Conservation (phyloP, 148 eudicot species). For the Rhododendron henanense region DNA sequence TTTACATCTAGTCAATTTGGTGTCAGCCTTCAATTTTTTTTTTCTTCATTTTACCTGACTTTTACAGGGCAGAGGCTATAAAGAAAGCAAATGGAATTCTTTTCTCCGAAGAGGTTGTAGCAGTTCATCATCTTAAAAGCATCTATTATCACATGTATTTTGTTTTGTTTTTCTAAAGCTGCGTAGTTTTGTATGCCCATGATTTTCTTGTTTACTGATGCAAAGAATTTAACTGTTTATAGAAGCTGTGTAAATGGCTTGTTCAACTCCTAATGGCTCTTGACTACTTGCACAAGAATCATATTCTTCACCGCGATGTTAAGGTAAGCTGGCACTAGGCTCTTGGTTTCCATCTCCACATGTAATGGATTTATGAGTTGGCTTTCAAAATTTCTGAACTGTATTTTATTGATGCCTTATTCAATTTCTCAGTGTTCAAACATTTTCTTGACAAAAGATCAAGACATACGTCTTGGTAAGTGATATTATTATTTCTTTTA, state of each 20-base stretch:
- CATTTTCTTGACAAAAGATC: conserved; percentile 86
- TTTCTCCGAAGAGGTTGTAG: conserved; percentile 86
- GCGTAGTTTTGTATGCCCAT: neutral
- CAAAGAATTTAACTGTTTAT: conserved; percentile 19
- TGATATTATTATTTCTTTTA: conserved; percentile 4
- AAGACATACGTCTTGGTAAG: conserved; percentile 90
- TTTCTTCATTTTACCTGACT: neutral
- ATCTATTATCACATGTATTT: neutral
- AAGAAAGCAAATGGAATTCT: conserved; percentile 71
- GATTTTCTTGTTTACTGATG: conserved; percentile 4
- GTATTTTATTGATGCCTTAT: conserved; percentile 7
- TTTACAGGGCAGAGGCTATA: conserved; percentile 77
- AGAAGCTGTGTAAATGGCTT: conserved; percentile 96
- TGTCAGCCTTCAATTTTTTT: neutral
- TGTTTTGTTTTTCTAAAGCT: neutral
- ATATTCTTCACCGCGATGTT: conserved; percentile 97
- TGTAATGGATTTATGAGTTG: neutral
- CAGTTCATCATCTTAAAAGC: neutral
- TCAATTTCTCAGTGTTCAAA: conserved; percentile 75
- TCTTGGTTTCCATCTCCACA: neutral
- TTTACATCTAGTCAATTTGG: neutral
- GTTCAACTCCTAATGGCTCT: conserved; percentile 95
- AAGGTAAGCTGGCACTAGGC: conserved; percentile 45
- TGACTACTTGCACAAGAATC: conserved; percentile 78
- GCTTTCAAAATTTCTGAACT: neutral